A percentile compares a stretch with the other conserved stretches of the same genome.
Evolutionary conservation across 805 yeast genomes (phyloP).

Genomic region (Priceomyces melissophilus): DNA sequence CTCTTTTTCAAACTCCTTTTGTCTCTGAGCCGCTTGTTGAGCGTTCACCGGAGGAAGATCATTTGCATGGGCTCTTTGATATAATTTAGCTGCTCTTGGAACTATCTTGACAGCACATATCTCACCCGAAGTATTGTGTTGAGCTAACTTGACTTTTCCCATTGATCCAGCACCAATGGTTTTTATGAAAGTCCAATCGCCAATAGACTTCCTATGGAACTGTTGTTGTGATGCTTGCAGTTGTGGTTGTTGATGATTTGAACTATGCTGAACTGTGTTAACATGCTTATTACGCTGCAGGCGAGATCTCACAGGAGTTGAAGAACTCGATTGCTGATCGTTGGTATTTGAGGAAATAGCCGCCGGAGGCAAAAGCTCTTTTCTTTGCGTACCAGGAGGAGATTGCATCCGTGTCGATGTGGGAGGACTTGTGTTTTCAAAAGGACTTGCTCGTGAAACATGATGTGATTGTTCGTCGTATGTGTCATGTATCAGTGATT

Average conservation of each 20-base stretch:
- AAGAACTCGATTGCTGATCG: conserved; percentile 1
- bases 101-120: conserved; percentile 91
- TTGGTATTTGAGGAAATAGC: conserved; percentile 15
- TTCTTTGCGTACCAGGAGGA: conserved; percentile 4
- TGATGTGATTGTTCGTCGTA: no score
- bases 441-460: conserved; percentile 1
- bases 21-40: conserved; percentile 55
- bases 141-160: conserved; percentile 97
- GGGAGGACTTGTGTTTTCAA: not conserved
- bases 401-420: conserved; percentile 3
- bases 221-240: conserved; percentile 30
- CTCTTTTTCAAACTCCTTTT: conserved; percentile 75
- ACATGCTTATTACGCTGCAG: conserved; percentile 1
- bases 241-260: conserved; percentile 6
- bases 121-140: conserved; percentile 74
- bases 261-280: conserved; percentile 1
- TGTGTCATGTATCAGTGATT: not conserved
- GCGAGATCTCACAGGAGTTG: not conserved
- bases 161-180: conserved; percentile 98
- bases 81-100: conserved; percentile 79
- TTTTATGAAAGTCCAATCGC: conserved; percentile 94
- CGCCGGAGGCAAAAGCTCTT: conserved; percentile 32
- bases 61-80: conserved; percentile 65
- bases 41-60: conserved; percentile 64
- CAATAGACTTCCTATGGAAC: conserved; percentile 83